Base-by-base conservation (phyloP, 495 filamentous ascomycete genomes). In the Penicillium antarcticum region DNA sequence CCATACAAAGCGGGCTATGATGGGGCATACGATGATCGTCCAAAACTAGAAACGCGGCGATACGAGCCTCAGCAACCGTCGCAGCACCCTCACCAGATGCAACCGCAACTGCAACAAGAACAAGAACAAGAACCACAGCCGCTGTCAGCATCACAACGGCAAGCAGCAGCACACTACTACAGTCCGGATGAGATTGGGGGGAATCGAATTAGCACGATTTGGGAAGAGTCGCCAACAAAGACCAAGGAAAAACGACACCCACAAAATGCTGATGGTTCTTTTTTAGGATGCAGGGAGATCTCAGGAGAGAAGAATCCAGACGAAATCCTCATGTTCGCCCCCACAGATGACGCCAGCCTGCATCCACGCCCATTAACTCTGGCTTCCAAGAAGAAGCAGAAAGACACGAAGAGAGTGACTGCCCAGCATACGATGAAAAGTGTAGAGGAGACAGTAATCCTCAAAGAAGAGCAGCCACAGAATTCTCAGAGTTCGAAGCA, bases 241-340 rank as follows among this genome's bases (percentile, higher is more conserved):
- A 31, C 50, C 14, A 70, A 60, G 33, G 58, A 61, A 17, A 63
- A 60, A 34, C 21, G 50, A 35, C 36, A 42, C 2, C 56, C 57
- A 8, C 32, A 63, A 5, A 67, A 60, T 24, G 49, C 53, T 0
- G 72, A 75, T 23, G 73, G 72, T 12, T 75, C 70, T 69, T 76
- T 76, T 69, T 72, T 76, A 69, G 72, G 70, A 11, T 75, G 72
- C 66, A 71, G 68, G 60, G 70, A 72, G 41, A 73, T 75, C 48
- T 60, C 67, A 10, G 48, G 55, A 35, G 58, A 62, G 40, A 71
- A 66, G 44, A 74, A 72, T 44, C 70, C 70, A 16, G 72, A 75
- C 66, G 71, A 73, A 26, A 71, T 74, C 26, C 55, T 71, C 14
- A 58, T 66, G 5, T 73, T 76, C 53, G 66, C 67, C 16, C 64